Evolutionary conservation across 371 early-diverging fungal species (phyloP).

Genomic region (Entomophthora muscae): DNA sequence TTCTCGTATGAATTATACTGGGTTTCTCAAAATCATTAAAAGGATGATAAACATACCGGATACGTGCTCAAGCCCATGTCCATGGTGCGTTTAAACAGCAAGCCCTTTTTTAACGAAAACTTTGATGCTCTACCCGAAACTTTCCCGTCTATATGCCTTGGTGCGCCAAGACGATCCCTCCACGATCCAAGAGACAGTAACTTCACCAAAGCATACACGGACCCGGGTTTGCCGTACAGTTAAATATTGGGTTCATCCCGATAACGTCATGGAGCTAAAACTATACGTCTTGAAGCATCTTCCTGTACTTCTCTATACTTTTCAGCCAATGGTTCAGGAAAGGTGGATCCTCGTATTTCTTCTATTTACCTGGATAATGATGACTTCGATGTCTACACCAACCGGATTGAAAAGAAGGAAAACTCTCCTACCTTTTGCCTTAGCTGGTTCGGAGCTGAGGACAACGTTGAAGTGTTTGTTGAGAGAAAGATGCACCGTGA

Average conservation of each 20-base stretch:
- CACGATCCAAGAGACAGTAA: background rate
- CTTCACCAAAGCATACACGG: constrained; percentile 11
- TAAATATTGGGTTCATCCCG: constrained; percentile 98
- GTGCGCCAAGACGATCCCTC: constrained; percentile 33
- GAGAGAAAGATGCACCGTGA: constrained; percentile 98
- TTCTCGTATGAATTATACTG: constrained; percentile 89
- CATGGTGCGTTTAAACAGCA: constrained; percentile 64
- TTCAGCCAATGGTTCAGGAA: constrained; percentile 17
- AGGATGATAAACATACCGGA: constrained; percentile 80
- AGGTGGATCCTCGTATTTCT: constrained; percentile 80
- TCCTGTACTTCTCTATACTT: constrained; percentile 89
- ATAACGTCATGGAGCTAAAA: constrained; percentile 95
- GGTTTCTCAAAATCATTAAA: constrained; percentile 92
- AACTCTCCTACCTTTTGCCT: constrained; percentile 88
- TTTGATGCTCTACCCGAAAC: constrained; percentile 75
- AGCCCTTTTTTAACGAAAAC: constrained; percentile 80
- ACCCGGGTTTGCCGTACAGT: constrained; percentile 75
- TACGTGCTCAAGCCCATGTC: constrained; percentile 78
- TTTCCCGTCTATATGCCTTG: constrained; percentile 79
- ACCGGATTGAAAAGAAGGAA: constrained; percentile 85
- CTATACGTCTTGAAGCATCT: constrained; percentile 84
- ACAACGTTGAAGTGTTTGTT: constrained; percentile 74
- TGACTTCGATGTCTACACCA: constrained; percentile 80
- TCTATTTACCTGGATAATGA: constrained; percentile 98
- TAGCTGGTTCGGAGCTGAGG: constrained; percentile 94